Conservation (phyloP, 2,329 filamentous ascomycete species). For the Fusarium annulatum region DNA sequence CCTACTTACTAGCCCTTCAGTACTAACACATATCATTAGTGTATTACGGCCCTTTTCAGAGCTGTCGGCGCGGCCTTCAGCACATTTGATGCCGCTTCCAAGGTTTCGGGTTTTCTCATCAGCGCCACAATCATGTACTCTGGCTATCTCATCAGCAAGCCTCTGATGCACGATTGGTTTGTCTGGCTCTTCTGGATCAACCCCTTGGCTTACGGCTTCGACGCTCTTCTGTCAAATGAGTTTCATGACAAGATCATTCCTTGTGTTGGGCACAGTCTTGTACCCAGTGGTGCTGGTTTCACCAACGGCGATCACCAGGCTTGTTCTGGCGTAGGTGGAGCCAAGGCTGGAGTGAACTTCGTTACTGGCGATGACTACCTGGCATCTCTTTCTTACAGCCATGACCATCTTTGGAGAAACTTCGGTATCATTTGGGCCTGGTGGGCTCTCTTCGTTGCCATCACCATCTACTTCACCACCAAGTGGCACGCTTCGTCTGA, state of each 20-base stretch:
- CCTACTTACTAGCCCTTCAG: fast-evolving
- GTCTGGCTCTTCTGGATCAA: slow-evolving; percentile 73
- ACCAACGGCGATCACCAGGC: slow-evolving; percentile 56
- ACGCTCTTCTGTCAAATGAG: slow-evolving; percentile 76
- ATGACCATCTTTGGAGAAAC: slow-evolving; percentile 67
- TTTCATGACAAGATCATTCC: slow-evolving; percentile 68
- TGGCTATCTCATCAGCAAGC: slow-evolving; percentile 71
- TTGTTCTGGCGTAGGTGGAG: slow-evolving; percentile 70
- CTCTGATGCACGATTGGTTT: slow-evolving; percentile 72
- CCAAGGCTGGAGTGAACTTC: slow-evolving; percentile 57
- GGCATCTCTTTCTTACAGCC: slow-evolving; percentile 62
- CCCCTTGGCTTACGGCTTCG: slow-evolving; percentile 76
- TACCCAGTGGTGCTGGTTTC: slow-evolving; percentile 64
- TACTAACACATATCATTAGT: slow-evolving; percentile 43
- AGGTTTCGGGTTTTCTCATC: slow-evolving; percentile 63
- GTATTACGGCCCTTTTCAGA: slow-evolving; percentile 69
- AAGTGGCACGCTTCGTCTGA: slow-evolving; percentile 66
- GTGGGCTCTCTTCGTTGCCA: slow-evolving; percentile 68
- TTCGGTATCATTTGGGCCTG: slow-evolving; percentile 72
- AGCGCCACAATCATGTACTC: slow-evolving; percentile 69
- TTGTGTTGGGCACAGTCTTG: slow-evolving; percentile 61
- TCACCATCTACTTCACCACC: slow-evolving; percentile 68
- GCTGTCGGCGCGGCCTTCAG: slow-evolving; percentile 65
- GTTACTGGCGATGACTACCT: slow-evolving; percentile 71
- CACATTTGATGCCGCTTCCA: slow-evolving; percentile 69